phyloP scores from a whole-genome alignment of 2,329 filamentous ascomycete genomes.

The Cladophialophora bantiana region DNA sequence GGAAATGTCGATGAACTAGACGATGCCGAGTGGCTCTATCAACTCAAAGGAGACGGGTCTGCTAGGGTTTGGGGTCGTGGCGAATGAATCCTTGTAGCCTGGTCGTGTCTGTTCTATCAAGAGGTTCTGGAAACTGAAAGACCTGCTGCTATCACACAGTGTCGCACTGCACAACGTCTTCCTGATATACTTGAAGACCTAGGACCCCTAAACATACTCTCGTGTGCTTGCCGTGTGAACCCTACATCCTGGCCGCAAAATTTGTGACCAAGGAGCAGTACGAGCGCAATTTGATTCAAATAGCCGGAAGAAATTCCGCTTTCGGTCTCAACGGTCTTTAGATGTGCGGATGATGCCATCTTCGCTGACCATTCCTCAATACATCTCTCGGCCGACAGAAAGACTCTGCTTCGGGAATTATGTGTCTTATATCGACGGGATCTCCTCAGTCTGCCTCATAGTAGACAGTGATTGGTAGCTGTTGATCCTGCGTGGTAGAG shows the following conservation, averaged over 20 bases:
- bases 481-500: background rate
- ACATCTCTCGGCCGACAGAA: background rate
- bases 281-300: background rate
- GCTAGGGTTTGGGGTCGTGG: conserved; percentile 87
- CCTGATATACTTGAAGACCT: background rate
- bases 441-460: background rate
- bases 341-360: background rate
- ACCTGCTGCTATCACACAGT: background rate
- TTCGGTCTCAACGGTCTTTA: background rate
- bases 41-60: conserved; percentile 77
- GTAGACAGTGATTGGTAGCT: background rate
- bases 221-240: background rate
- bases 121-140: background rate
- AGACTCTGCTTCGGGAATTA: background rate
- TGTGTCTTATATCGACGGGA: background rate
- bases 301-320: conserved; percentile 2
- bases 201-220: background rate
- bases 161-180: background rate
- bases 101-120: too few relatives aligned
- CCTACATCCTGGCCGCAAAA: background rate
- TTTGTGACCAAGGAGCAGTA: background rate
- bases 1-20: conserved; percentile 44
- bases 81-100: conserved; percentile 47
- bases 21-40: conserved; percentile 80
- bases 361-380: background rate